Evolutionary conservation across 176 grass and related monocot species (phyloP).

Genomic region (Aegilops speltoides): DNA sequence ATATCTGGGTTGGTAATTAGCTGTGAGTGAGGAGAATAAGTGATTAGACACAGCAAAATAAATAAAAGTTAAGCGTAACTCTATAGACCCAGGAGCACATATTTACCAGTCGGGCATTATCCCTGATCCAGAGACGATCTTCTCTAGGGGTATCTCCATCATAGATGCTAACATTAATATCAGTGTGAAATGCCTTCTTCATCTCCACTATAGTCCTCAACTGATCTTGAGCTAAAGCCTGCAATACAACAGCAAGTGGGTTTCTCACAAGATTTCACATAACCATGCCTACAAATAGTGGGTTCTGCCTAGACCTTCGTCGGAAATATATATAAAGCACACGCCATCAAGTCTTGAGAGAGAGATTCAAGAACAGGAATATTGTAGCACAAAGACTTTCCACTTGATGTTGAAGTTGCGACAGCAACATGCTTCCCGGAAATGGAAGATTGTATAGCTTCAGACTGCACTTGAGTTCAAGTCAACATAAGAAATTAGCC

Average conservation of each 20-base stretch:
- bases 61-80: conserved; percentile 12
- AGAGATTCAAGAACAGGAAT: conserved; percentile 88
- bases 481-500: conserved; percentile 27
- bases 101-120: conserved; percentile 78
- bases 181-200: conserved; percentile 55
- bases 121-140: conserved; percentile 72
- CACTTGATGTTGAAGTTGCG: conserved; percentile 95
- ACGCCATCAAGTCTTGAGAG: conserved; percentile 49
- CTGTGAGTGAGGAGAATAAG: conserved; percentile 44
- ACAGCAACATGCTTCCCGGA: conserved; percentile 74
- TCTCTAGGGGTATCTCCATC: conserved; percentile 90
- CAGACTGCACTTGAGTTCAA: conserved; percentile 50
- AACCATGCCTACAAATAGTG: conserved; percentile 36
- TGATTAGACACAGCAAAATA: not conserved
- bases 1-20: conserved; percentile 99
- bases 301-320: conserved; percentile 63
- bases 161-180: conserved; percentile 76
- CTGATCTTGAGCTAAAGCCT: conserved; percentile 99
- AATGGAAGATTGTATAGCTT: conserved; percentile 67
- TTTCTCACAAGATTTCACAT: not conserved
- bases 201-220: conserved; percentile 72
- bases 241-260: conserved; percentile 27
- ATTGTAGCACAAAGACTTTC: conserved; percentile 97
- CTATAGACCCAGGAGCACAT: conserved; percentile 8
- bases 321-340: conserved; percentile 94